Evolutionary conservation across 1,139 yeast species (phyloP).

Genomic region (Sugiyamaella grinbergsii): DNA sequence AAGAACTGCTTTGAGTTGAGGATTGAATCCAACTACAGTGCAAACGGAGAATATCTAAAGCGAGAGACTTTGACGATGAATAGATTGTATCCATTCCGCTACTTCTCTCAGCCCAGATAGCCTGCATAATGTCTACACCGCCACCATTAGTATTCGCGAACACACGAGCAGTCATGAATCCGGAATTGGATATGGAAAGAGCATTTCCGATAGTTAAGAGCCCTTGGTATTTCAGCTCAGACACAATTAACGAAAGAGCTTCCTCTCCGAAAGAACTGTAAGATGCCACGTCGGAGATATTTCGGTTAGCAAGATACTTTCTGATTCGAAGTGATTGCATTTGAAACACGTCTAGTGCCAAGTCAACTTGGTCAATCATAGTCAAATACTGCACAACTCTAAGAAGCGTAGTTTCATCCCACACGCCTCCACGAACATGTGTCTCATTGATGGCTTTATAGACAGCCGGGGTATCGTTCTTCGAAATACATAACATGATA

Average conservation of each 20-base stretch:
- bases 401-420: constrained; percentile 41
- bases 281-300: constrained; percentile 12
- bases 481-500: constrained; percentile 29
- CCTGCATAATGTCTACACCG: constrained; percentile 28
- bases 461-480: constrained; percentile 29
- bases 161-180: constrained; percentile 30
- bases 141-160: constrained; percentile 31
- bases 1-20: constrained; percentile 27
- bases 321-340: constrained; percentile 30
- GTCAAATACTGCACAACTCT: constrained; percentile 32
- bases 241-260: constrained; percentile 23
- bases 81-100: constrained; percentile 17
- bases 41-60: constrained; percentile 30
- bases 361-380: constrained; percentile 26
- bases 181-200: constrained; percentile 29
- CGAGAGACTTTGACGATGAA: constrained; percentile 18
- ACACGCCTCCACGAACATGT: constrained; percentile 36
- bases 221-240: constrained; percentile 21
- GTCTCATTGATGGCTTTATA: constrained; percentile 41
- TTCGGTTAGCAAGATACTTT: constrained; percentile 16
- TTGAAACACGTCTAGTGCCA: constrained; percentile 33
- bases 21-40: constrained; percentile 35
- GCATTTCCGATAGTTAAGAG: constrained; percentile 25
- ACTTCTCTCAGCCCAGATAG: constrained; percentile 28
- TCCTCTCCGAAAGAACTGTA: constrained; percentile 25